Percentiles rank a stretch among this genome's conserved stretches.
Conservation (phyloP, 306 rosid species). For the Gastrolobium villosum region DNA sequence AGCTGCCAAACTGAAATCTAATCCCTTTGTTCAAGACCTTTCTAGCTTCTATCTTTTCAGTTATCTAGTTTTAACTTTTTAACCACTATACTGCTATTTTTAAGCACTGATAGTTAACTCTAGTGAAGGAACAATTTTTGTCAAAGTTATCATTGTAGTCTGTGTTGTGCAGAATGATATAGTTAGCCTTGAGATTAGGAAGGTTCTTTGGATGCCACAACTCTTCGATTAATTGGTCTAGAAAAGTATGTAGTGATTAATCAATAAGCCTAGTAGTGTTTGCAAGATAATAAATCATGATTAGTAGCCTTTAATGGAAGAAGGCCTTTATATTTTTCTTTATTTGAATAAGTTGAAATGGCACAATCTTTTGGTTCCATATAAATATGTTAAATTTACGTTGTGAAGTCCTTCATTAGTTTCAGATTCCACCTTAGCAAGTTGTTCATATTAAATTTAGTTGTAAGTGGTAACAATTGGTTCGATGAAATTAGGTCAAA, state of each 20-base stretch:
- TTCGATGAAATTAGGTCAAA: constrained; percentile 71
- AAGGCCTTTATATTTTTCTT: constrained; percentile 3
- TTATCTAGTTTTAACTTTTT: neutral
- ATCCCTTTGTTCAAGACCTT: constrained; percentile 19
- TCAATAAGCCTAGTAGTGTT: constrained; percentile 10
- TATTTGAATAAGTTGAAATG: neutral
- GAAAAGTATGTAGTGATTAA: constrained; percentile 19
- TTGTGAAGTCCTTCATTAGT: constrained; percentile 16
- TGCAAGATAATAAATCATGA: constrained; percentile 10
- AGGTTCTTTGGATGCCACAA: constrained; percentile 23
- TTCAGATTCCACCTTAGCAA: constrained; percentile 32
- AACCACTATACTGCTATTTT: neutral
- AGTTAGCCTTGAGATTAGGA: constrained; percentile 26
- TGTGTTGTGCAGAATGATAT: neutral
- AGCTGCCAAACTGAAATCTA: constrained; percentile 1
- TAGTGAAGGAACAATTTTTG: neutral
- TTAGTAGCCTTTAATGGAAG: constrained; percentile 12
- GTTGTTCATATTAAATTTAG: constrained; percentile 37
- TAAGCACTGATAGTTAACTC: neutral
- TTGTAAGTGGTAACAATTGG: constrained; percentile 38
- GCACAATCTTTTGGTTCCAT: constrained; percentile 10
- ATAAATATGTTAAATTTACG: constrained; percentile 21
- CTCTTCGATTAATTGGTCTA: constrained; percentile 27
- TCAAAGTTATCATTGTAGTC: neutral
- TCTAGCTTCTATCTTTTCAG: neutral